These are phyloP conservation scores for Parascedosporium putredinis DNA, from an alignment of 2,329 filamentous ascomycete species.

Conservation along the genomic window DNA sequence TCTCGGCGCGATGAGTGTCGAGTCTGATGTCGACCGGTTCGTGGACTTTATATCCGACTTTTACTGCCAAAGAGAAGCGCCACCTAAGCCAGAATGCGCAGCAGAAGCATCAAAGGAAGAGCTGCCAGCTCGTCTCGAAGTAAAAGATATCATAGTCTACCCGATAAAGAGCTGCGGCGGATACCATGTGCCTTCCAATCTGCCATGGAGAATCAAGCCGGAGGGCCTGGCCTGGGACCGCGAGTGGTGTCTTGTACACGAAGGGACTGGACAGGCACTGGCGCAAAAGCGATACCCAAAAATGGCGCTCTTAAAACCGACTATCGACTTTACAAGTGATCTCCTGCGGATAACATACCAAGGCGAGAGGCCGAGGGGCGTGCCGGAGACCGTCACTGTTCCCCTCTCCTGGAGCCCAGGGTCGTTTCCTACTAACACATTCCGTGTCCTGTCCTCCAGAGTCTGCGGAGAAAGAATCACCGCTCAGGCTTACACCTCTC, in stretches of 20 bases:
- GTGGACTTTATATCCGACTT: conserved; percentile 59
- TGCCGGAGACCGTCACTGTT: conserved; percentile 32
- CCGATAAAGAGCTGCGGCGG: conserved; percentile 92
- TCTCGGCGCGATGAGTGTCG: conserved; percentile 80
- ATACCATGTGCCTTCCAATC: conserved; percentile 54
- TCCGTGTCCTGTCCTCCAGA: conserved; percentile 40
- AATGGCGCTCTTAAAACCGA: conserved; percentile 76
- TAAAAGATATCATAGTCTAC: conserved; percentile 65
- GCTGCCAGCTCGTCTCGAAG: conserved; percentile 13
- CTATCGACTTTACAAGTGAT: conserved; percentile 58
- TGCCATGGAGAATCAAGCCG: conserved; percentile 63
- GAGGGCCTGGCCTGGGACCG: conserved; percentile 91
- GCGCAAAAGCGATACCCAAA: conserved; percentile 81
- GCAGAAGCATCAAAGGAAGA: neutral
- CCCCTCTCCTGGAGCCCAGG: conserved; percentile 60
- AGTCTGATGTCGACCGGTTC: conserved; percentile 62
- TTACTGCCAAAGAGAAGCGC: conserved; percentile 15
- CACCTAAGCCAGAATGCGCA: neutral
- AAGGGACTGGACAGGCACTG: conserved; percentile 71
- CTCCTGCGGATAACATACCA: conserved; percentile 50
- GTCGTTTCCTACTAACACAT: conserved; percentile 34
- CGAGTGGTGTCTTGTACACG: conserved; percentile 90
- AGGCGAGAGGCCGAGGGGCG: conserved; percentile 18
- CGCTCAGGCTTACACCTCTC: conserved; percentile 58
- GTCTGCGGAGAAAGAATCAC: conserved; percentile 77